phyloP scores from a whole-genome alignment of 352 stramenopile genomes.

The Pythium phragmitis region DNA sequence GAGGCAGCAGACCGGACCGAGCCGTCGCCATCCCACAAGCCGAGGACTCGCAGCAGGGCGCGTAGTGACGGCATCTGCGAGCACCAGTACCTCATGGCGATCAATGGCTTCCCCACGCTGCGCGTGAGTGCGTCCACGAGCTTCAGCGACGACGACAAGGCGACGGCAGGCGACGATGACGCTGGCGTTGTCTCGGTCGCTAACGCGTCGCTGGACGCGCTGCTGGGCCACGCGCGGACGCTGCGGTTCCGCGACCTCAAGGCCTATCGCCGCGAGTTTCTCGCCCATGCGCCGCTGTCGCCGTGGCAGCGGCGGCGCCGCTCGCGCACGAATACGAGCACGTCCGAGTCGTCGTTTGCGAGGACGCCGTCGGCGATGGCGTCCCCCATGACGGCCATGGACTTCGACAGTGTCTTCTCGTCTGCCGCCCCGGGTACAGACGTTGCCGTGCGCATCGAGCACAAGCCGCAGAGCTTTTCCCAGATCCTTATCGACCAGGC shows the following conservation, averaged over 20 bases:
- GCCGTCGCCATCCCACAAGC: not conserved
- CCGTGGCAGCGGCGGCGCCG: conserved; percentile 33
- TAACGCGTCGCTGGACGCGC: conserved; percentile 21
- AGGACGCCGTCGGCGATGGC: not conserved
- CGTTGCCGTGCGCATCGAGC: not conserved
- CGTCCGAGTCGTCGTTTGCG: conserved; percentile 9
- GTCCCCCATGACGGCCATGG: not conserved
- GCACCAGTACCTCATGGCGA: conserved; percentile 40
- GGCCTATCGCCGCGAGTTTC: conserved; percentile 36
- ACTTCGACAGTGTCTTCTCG: not conserved
- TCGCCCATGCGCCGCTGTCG: conserved; percentile 32
- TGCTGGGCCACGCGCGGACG: conserved; percentile 12
- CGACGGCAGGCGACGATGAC: not conserved
- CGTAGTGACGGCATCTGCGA: conserved; percentile 31
- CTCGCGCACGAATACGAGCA: conserved; percentile 13
- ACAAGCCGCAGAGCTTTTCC: conserved; percentile 6
- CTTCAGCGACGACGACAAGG: conserved; percentile 15
- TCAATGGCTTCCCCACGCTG: conserved; percentile 44
- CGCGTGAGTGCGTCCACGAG: conserved; percentile 20
- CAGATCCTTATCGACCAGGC: not conserved
- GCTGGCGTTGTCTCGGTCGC: conserved; percentile 18
- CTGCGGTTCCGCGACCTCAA: conserved; percentile 36
- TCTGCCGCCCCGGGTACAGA: not conserved
- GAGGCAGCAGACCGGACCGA: not conserved
- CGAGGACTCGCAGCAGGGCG: conserved; percentile 2